A percentile compares a stretch with the other conserved stretches of the same genome.
These are phyloP conservation scores for Waltergamsia citrina DNA, from an alignment of 2,329 filamentous ascomycete species.

Conservation along the genomic window DNA sequence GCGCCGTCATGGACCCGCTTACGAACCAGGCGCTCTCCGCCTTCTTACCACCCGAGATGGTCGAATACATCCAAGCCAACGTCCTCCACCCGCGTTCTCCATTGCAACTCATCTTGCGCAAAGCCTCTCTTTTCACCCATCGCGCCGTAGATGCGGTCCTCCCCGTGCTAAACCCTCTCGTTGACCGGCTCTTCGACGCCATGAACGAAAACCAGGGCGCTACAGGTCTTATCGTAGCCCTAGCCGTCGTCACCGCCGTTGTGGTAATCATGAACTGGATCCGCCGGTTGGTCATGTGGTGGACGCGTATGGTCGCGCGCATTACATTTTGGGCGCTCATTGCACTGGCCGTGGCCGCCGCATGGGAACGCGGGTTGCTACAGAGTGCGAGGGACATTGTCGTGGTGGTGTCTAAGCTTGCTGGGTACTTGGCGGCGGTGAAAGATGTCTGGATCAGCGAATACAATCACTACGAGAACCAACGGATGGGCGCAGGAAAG, in stretches of 20 bases:
- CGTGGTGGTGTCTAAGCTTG: conserved; percentile 30
- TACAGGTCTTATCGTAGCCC: conserved; percentile 19
- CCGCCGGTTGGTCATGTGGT: conserved; percentile 65
- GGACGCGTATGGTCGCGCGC: conserved; percentile 57
- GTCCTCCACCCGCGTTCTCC: conserved; percentile 35
- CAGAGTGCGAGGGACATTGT: conserved; percentile 52
- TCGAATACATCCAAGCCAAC: conserved; percentile 34
- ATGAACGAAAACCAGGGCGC: conserved; percentile 23
- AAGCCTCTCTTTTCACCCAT: conserved; percentile 18
- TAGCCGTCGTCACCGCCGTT: conserved; percentile 34
- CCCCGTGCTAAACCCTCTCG: conserved; percentile 31
- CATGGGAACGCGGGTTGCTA: conserved; percentile 58
- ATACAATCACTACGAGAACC: conserved; percentile 46
- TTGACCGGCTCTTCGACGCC: conserved; percentile 25
- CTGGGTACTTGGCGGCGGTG: conserved; percentile 35
- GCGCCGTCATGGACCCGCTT: conserved; percentile 17
- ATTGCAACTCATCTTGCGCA: conserved; percentile 28
- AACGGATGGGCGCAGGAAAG: conserved; percentile 12
- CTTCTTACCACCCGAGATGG: conserved; percentile 34
- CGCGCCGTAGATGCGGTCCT: conserved; percentile 19
- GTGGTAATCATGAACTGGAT: conserved; percentile 63
- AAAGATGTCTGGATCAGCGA: conserved; percentile 47
- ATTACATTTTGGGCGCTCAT: conserved; percentile 57
- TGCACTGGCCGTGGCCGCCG: conserved; percentile 39
- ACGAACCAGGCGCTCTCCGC: conserved; percentile 22